Evolutionary conservation across 139 green algal genomes (phyloP).

Genomic region (Haematococcus lacustris): DNA sequence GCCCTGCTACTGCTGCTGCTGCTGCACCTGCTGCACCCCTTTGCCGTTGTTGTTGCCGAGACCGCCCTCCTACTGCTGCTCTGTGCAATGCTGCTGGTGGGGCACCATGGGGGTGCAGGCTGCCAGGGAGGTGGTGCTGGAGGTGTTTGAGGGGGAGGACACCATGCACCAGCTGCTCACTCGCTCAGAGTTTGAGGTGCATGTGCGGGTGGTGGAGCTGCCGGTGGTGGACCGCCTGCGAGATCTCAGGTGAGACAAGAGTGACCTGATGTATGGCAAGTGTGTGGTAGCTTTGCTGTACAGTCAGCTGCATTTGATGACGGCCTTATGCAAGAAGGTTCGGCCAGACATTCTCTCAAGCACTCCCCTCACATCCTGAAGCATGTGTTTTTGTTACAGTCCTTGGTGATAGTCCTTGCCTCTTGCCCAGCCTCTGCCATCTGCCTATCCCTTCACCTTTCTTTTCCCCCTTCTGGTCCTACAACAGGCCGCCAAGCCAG

Average conservation of each 20-base stretch:
- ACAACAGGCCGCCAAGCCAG: background rate
- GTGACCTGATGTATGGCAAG: too few species aligned
- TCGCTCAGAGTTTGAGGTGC: constrained; percentile 42
- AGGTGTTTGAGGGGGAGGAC: constrained; percentile 30
- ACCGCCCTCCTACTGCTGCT: background rate
- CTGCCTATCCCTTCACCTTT: too few species aligned
- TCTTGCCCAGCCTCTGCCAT: too few species aligned
- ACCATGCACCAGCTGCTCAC: constrained; percentile 19
- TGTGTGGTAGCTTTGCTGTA: too few species aligned
- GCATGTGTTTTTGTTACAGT: too few species aligned
- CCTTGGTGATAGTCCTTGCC: too few species aligned
- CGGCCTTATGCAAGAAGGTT: too few species aligned
- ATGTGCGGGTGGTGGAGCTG: constrained; percentile 84
- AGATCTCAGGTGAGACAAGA: constrained; percentile 74
- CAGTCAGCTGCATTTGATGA: too few species aligned
- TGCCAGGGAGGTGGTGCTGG: constrained; percentile 34
- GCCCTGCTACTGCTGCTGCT: too few species aligned
- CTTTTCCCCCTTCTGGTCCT: too few species aligned
- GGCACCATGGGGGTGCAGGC: background rate
- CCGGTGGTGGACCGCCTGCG: constrained; percentile 85
- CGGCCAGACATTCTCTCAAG: too few species aligned
- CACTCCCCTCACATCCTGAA: too few species aligned
- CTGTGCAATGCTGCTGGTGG: background rate
- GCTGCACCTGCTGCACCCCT: background rate
- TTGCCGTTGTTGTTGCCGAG: background rate